phyloP scores from a whole-genome alignment of 306 rosid species.

The Astragalus glycyphyllos region DNA sequence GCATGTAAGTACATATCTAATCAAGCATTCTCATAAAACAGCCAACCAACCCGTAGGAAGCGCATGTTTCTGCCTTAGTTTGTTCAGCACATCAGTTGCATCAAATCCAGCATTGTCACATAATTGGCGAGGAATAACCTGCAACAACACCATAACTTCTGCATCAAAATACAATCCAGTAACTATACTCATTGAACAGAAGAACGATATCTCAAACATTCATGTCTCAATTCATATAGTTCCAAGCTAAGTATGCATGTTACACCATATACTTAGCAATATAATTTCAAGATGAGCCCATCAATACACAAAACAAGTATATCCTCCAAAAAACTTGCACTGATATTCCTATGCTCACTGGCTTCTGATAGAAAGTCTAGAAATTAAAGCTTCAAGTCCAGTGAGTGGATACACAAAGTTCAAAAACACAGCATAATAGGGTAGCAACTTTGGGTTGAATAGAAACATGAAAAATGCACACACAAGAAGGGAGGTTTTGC shows the following conservation, averaged over 20 bases:
- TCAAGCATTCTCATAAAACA: slow-evolving; percentile 17
- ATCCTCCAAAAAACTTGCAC: neutral
- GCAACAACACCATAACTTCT: slow-evolving; percentile 35
- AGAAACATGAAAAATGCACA: slow-evolving; percentile 13
- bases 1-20: slow-evolving; percentile 19
- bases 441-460: neutral
- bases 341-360: neutral
- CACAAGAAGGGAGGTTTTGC: neutral
- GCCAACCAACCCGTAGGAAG: slow-evolving; percentile 76
- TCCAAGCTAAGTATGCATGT: neutral
- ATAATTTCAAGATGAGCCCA: slow-evolving; percentile 24
- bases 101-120: slow-evolving; percentile 99
- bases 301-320: neutral
- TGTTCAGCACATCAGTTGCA: slow-evolving; percentile 97
- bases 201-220: neutral
- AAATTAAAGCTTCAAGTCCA: slow-evolving; percentile 3
- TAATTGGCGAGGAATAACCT: slow-evolving; percentile 96
- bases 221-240: slow-evolving; percentile 7
- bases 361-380: slow-evolving; percentile 1
- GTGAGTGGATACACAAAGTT: neutral
- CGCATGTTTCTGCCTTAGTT: slow-evolving; percentile 93
- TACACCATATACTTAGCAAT: neutral
- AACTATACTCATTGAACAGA: neutral
- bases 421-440: neutral
- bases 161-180: slow-evolving; percentile 34